These are phyloP conservation scores for Dioscorea cayenensis DNA, from an alignment of 116 monocot species.

Conservation along the genomic window DNA sequence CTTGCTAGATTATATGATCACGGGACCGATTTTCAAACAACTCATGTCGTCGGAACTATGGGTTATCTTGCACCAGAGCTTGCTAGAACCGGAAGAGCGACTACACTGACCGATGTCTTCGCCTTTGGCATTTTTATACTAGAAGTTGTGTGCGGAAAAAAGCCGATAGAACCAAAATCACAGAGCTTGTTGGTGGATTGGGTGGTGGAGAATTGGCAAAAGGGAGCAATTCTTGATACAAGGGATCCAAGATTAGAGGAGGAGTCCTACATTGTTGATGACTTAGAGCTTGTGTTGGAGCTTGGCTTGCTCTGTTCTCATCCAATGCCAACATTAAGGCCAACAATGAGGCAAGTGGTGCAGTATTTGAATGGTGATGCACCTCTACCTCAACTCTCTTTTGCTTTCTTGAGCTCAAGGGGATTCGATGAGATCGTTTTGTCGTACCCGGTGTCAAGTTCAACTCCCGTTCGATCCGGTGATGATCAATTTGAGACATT, in stretches of 20 bases:
- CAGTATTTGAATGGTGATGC: slow-evolving; percentile 1
- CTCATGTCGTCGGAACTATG: slow-evolving; percentile 10
- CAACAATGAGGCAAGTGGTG: slow-evolving; percentile 9
- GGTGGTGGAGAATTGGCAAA: slow-evolving; percentile 7
- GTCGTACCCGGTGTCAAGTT: neutral
- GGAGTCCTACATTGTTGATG: neutral
- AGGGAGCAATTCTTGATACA: neutral
- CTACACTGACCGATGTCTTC: slow-evolving; percentile 3
- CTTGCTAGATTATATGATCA: slow-evolving; percentile 9
- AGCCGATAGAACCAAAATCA: neutral
- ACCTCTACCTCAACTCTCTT: slow-evolving; percentile 2
- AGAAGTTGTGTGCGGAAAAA: slow-evolving; percentile 2
- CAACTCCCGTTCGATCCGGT: neutral
- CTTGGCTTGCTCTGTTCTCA: slow-evolving; percentile 8
- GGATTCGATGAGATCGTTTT: slow-evolving; percentile 4
- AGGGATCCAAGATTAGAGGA: slow-evolving; percentile 3
- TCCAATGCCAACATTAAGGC: neutral
- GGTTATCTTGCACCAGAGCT: slow-evolving; percentile 11
- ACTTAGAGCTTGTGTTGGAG: slow-evolving; percentile 9
- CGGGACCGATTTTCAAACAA: slow-evolving; percentile 1
- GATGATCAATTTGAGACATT: no score
- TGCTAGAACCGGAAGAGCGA: slow-evolving; percentile 8
- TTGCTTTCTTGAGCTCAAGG: neutral
- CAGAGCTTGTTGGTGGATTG: neutral
- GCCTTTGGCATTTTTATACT: slow-evolving; percentile 8